Conservation (phyloP, 192 early-diverging fungal genomes). For the Umbelopsis sp. region DNA sequence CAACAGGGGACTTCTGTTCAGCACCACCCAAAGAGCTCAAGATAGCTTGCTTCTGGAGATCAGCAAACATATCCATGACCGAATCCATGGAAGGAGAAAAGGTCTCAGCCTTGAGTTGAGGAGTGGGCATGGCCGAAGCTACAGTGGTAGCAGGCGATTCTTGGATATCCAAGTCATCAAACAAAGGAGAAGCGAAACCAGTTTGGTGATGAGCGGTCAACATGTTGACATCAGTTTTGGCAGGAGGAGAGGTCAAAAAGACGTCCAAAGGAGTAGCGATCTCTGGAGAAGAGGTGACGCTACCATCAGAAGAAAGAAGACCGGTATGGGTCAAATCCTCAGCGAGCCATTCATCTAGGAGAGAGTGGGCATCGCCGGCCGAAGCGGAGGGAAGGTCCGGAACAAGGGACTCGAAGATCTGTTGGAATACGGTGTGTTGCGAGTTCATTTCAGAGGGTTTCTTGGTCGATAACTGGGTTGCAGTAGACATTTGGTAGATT, state of each 20-base stretch:
- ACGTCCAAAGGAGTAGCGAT: slow-evolving; percentile 39
- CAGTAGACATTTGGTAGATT: slow-evolving; percentile 10
- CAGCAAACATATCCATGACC: slow-evolving; percentile 17
- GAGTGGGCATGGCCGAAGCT: slow-evolving; percentile 8
- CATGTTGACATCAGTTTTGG: slow-evolving; percentile 8
- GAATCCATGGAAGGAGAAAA: not conserved
- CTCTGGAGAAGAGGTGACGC: slow-evolving; percentile 30
- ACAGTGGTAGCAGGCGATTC: slow-evolving; percentile 6
- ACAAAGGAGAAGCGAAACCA: slow-evolving; percentile 14
- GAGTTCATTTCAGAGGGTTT: slow-evolving; percentile 16
- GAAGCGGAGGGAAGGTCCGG: slow-evolving; percentile 23
- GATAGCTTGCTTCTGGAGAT: slow-evolving; percentile 13
- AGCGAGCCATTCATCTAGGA: slow-evolving; percentile 53
- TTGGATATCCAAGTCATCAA: not conserved
- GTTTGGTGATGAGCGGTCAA: not conserved
- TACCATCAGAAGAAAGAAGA: slow-evolving; percentile 35
- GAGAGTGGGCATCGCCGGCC: slow-evolving; percentile 18
- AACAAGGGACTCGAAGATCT: slow-evolving; percentile 33
- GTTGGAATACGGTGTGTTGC: slow-evolving; percentile 32
- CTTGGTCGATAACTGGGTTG: slow-evolving; percentile 20
- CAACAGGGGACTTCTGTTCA: not conserved
- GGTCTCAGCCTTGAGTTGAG: slow-evolving; percentile 10
- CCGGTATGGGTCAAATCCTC: slow-evolving; percentile 43
- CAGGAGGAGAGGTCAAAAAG: slow-evolving; percentile 34
- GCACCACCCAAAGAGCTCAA: not conserved